These are phyloP conservation scores for Phaeodactylum tricornutum DNA, from an alignment of 108 stramenopile genomes.

Conservation along the genomic window DNA sequence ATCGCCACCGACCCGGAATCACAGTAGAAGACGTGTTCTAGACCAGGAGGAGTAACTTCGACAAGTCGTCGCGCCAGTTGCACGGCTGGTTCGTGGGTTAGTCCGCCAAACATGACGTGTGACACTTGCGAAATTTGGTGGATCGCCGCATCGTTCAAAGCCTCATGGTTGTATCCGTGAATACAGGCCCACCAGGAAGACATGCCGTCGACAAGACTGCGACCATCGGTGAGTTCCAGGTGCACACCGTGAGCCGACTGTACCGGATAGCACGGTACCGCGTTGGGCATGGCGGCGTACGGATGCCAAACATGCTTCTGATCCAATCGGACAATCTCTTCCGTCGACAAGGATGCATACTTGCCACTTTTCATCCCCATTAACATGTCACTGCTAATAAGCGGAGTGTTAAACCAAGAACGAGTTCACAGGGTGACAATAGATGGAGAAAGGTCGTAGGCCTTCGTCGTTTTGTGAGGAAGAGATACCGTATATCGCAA, in stretches of 20 bases:
- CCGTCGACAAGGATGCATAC: too few relatives aligned
- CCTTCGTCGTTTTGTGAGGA: too few relatives aligned
- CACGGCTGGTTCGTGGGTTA: slow-evolving; percentile 74
- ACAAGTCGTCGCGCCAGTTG: slow-evolving; percentile 34
- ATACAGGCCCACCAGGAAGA: slow-evolving; percentile 82
- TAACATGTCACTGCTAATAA: too few relatives aligned
- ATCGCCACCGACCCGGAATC: slow-evolving; percentile 73
- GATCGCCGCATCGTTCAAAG: slow-evolving; percentile 52
- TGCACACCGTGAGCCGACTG: slow-evolving; percentile 42
- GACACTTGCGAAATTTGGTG: slow-evolving; percentile 53
- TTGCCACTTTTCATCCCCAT: too few relatives aligned
- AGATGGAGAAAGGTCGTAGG: too few relatives aligned
- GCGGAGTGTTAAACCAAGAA: too few relatives aligned
- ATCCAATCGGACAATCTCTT: slow-evolving; percentile 21
- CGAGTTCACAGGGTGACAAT: too few relatives aligned
- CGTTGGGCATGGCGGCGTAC: slow-evolving; percentile 68
- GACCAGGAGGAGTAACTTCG: too few relatives aligned
- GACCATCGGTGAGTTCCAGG: slow-evolving; percentile 46
- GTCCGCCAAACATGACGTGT: slow-evolving; percentile 88
- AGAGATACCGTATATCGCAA: too few relatives aligned
- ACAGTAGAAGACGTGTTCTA: slow-evolving; percentile 66
- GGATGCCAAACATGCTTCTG: slow-evolving; percentile 73
- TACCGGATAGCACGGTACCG: slow-evolving; percentile 54
- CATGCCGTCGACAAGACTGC: slow-evolving; percentile 76
- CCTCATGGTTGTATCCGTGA: slow-evolving; percentile 72